Percentiles rank a stretch among this genome's conserved stretches.
Conservation (phyloP, 2,329 filamentous ascomycete genomes). For the Anisogramma anomala region DNA sequence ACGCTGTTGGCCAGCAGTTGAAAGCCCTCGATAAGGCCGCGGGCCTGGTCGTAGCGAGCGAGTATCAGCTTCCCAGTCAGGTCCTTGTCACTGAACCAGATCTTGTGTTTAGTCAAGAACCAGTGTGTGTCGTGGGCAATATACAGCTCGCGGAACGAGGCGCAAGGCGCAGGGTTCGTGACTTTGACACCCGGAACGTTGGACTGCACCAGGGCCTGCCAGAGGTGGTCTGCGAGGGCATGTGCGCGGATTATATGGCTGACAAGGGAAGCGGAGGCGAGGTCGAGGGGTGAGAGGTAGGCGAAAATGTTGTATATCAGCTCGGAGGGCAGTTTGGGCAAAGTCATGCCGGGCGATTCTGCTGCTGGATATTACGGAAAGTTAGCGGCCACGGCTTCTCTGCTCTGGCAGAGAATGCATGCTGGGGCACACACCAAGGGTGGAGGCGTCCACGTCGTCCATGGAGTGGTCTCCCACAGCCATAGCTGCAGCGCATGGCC, state of each 20-base stretch:
- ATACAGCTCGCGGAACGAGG: slow-evolving; percentile 61
- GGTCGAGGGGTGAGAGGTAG: slow-evolving; percentile 52
- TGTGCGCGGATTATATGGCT: slow-evolving; percentile 50
- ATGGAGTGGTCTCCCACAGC: background rate
- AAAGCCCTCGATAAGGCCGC: slow-evolving; percentile 71
- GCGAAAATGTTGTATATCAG: slow-evolving; percentile 61
- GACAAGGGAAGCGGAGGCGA: slow-evolving; percentile 47
- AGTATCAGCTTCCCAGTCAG: slow-evolving; percentile 66
- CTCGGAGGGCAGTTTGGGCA: slow-evolving; percentile 59
- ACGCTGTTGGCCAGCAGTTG: slow-evolving; percentile 55
- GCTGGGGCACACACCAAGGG: background rate
- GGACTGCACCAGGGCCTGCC: slow-evolving; percentile 57
- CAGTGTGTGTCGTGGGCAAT: slow-evolving; percentile 65
- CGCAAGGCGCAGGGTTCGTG: slow-evolving; percentile 43
- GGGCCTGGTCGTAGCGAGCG: slow-evolving; percentile 60
- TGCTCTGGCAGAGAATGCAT: too few species aligned
- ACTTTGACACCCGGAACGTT: slow-evolving; percentile 50
- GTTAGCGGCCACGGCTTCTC: background rate
- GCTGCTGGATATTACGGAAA: background rate
- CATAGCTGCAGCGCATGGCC: slow-evolving; percentile 5
- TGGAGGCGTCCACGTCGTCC: background rate
- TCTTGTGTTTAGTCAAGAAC: slow-evolving; percentile 68
- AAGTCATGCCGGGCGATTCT: slow-evolving; percentile 2
- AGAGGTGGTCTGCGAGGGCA: slow-evolving; percentile 55
- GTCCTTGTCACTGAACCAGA: slow-evolving; percentile 75